Conservation (phyloP, 148 eudicot species). For the Polygonum aviculare region DNA sequence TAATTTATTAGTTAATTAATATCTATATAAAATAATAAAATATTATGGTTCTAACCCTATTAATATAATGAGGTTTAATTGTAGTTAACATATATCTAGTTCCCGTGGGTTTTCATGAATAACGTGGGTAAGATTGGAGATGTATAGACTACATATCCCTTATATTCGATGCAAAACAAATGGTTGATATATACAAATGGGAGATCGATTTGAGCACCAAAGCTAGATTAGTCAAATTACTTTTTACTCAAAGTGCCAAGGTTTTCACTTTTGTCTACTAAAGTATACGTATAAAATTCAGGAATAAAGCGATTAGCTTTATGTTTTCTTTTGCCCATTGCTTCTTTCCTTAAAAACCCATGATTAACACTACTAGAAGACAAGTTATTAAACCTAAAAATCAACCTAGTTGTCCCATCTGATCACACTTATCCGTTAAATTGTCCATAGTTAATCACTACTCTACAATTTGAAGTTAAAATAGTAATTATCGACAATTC, state of each 20-base stretch:
- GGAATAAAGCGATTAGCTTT: background rate
- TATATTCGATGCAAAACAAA: background rate
- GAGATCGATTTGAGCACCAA: background rate
- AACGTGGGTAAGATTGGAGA: background rate
- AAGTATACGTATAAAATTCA: background rate
- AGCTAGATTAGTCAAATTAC: conserved; percentile 1
- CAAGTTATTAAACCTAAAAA: background rate
- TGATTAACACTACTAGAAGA: background rate
- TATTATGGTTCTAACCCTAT: no score
- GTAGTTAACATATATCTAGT: background rate
- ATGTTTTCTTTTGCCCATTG: background rate
- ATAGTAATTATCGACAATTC: background rate
- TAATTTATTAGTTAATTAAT: no score
- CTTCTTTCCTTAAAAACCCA: background rate
- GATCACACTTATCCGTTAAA: background rate
- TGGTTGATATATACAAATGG: background rate
- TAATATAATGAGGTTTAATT: background rate
- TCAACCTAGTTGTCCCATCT: background rate
- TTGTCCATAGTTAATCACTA: background rate
- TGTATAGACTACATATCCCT: background rate
- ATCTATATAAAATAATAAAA: no score
- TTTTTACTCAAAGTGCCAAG: background rate
- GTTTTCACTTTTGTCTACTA: background rate
- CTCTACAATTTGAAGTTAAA: background rate
- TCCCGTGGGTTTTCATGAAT: background rate